Base-by-base conservation (phyloP, 176 grass and related monocot genomes). In the Eremochloa ophiuroides region DNA sequence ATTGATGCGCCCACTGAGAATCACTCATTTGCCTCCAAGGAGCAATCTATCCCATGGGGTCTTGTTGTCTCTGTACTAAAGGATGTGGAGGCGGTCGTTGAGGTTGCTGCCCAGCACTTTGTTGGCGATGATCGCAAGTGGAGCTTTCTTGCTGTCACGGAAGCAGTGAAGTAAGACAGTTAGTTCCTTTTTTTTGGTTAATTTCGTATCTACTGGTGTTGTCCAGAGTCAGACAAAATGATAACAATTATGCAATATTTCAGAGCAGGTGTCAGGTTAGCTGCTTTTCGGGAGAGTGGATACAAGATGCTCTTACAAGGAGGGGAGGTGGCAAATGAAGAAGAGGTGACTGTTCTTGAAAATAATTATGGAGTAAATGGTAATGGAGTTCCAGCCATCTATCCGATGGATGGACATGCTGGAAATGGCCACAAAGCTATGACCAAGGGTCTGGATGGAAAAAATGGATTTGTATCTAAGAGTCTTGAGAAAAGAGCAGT, bases 291-390 rank as follows among this genome's bases (percentile, higher is more conserved):
- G 50, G 93, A 99, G 79, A 87, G 88, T 76, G 96, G 93, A 78
- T 99, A 89, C 85, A 99, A 80, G 77, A 91, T 95, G 91, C 93
- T 99, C 63, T 82, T 99, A 75, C 96, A 99, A 93, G 96, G 96
- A 84, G 96, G 93, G 41, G 93, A 99, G 85, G 66, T 79, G 17
- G 76, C 75, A 80, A 91, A 99, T 53, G 88, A 79, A 75, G 86
- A 87, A 74, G 87, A 87, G 77, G 29, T 75, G 31, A 81, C 78
- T 12, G 13, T 87, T 87, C 70, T 88, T 65, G 86, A 50, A 76
- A 70, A 74, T 39, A 62, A 73, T 82, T 55, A 66, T 82, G 80
- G 76, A 70, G 83, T 60, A 46, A 84, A 84, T 64, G 74, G 65
- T 67, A 78, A 91, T 68, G 44, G 62, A 68, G 73, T 70, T 61